Evolutionary conservation across 352 stramenopile genomes (phyloP).

Genomic region (Vaucheria bursata): DNA sequence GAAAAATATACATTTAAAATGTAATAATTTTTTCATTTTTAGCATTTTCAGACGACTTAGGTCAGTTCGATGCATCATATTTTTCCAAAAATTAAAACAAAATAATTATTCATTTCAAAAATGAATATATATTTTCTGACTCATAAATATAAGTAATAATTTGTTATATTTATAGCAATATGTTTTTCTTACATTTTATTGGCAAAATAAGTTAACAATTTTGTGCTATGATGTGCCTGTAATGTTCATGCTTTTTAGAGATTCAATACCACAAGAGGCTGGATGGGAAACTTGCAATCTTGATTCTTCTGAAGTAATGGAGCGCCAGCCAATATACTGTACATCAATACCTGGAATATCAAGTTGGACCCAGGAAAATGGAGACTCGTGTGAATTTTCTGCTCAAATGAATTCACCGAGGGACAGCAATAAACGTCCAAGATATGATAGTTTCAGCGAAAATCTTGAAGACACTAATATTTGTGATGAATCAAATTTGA

Average conservation of each 20-base stretch:
- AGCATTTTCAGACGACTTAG: no score
- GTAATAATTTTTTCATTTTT: no score
- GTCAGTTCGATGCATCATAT: no score
- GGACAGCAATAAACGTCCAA: background rate
- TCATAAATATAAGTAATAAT: background rate
- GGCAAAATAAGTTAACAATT: background rate
- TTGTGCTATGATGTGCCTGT: no score
- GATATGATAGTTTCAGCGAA: no score
- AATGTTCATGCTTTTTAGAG: background rate
- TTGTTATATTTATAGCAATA: background rate
- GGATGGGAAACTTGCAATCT: background rate
- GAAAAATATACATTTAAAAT: no score
- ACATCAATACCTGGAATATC: conserved; percentile 30
- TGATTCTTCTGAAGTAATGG: background rate
- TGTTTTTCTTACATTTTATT: background rate
- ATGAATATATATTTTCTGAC: background rate
- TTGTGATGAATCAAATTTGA: background rate
- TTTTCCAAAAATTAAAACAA: no score
- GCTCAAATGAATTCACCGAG: background rate
- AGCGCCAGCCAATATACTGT: conserved; percentile 32
- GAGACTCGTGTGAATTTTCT: background rate
- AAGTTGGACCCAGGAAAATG: conserved; percentile 15
- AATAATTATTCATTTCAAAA: background rate
- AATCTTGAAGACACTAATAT: background rate
- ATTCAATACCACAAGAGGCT: background rate